phyloP scores from a whole-genome alignment of 2,329 filamentous ascomycete species.

The Diplodia seriata region DNA sequence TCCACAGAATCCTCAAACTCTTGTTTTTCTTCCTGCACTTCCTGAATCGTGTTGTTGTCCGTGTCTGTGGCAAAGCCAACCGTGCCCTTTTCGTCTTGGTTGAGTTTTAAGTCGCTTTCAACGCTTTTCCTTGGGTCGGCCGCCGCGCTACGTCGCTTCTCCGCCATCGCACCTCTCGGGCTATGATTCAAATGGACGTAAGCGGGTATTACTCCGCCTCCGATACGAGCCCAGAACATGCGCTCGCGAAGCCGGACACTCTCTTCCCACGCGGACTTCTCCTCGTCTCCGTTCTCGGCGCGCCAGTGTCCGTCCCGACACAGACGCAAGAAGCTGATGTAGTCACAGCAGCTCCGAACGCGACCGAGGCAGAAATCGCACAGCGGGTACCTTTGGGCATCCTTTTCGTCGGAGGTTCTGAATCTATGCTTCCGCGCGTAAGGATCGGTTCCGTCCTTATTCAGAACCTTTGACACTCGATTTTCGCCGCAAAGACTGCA shows the following conservation, averaged over 20 bases:
- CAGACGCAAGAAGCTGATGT: slow-evolving; percentile 88
- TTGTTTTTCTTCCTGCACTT: slow-evolving; percentile 43
- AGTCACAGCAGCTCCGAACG: slow-evolving; percentile 88
- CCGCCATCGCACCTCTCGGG: slow-evolving; percentile 40
- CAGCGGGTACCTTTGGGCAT: slow-evolving; percentile 85
- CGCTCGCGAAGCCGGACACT: slow-evolving; percentile 86
- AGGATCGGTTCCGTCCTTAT: slow-evolving; percentile 49
- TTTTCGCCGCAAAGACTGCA: slow-evolving; percentile 91
- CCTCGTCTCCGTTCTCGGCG: slow-evolving; percentile 80
- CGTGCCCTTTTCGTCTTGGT: slow-evolving; percentile 17
- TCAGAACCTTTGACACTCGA: slow-evolving; percentile 49
- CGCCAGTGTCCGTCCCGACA: slow-evolving; percentile 93
- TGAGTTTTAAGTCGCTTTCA: slow-evolving; percentile 30
- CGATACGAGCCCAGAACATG: slow-evolving; percentile 96
- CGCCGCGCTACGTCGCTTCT: slow-evolving; percentile 37
- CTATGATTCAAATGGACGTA: slow-evolving; percentile 41
- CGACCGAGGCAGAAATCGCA: slow-evolving; percentile 87
- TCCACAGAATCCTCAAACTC: slow-evolving; percentile 41
- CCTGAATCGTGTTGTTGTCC: slow-evolving; percentile 21
- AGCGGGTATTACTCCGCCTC: slow-evolving; percentile 84
- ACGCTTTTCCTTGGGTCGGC: slow-evolving; percentile 40
- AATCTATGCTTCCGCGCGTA: slow-evolving; percentile 87
- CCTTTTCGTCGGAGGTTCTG: slow-evolving; percentile 83
- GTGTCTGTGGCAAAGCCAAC: background rate
- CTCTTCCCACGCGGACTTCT: slow-evolving; percentile 93